A percentile compares a stretch with the other conserved stretches of the same genome.
phyloP scores from a whole-genome alignment of 371 early-diverging fungal species.

The Rhizopus microsporus region DNA sequence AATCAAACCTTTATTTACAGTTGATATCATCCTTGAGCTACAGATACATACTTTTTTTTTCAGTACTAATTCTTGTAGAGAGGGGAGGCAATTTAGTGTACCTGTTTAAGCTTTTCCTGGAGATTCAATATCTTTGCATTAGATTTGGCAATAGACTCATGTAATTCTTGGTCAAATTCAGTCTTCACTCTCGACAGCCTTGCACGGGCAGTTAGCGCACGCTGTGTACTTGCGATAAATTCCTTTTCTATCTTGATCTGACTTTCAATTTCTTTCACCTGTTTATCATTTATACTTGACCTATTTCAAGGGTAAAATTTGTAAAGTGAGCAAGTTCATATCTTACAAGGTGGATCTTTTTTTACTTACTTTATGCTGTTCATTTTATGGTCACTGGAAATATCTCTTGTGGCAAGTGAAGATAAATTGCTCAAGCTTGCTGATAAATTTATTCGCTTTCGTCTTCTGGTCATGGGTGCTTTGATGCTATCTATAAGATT shows the following conservation, averaged over 20 bases:
- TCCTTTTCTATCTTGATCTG: conserved; percentile 18
- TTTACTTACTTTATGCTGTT: background rate
- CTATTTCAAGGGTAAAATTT: background rate
- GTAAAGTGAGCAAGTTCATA: background rate
- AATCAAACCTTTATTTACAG: too few species aligned
- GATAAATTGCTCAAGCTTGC: background rate
- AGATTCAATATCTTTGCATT: too few species aligned
- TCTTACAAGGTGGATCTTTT: background rate
- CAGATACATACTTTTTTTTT: too few species aligned
- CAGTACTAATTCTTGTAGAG: too few species aligned
- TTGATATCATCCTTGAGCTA: too few species aligned
- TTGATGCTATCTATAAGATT: conserved; percentile 1
- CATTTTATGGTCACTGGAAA: background rate
- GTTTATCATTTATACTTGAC: background rate
- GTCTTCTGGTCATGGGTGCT: background rate
- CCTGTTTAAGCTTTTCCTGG: too few species aligned
- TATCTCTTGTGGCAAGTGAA: background rate
- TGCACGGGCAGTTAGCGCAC: conserved; percentile 14
- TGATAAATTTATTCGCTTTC: background rate
- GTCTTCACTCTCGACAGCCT: conserved; percentile 4
- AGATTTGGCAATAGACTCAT: background rate
- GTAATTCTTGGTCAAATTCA: conserved; percentile 15
- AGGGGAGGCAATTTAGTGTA: too few species aligned
- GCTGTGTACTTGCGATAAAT: conserved; percentile 21
- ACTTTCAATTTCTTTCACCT: background rate